These are phyloP conservation scores for Pascua sp. DNA, from an alignment of 1,284 basidiomycete genomes.

Conservation along the genomic window DNA sequence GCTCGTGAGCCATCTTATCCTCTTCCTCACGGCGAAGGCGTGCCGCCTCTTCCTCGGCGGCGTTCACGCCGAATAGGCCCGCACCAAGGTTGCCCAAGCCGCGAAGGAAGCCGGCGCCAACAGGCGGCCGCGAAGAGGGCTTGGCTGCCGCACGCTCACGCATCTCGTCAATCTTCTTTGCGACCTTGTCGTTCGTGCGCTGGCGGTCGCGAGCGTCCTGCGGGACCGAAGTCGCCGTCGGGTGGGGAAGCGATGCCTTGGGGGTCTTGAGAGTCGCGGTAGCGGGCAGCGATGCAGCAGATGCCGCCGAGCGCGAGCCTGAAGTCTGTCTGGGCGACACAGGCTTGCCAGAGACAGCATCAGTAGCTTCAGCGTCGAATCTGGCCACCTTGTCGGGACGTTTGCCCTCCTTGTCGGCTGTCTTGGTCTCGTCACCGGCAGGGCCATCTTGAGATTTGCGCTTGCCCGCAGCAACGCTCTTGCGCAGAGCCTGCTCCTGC, in stretches of 20 bases:
- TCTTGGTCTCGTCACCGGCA: constrained; percentile 18
- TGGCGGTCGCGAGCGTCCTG: not conserved
- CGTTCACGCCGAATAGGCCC: constrained; percentile 24
- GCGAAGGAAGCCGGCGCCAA: constrained; percentile 37
- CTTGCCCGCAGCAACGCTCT: constrained; percentile 35
- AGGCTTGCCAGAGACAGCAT: constrained; percentile 10
- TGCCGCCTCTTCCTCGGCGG: constrained; percentile 25
- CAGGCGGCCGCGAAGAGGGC: constrained; percentile 7
- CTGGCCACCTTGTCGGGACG: constrained; percentile 36
- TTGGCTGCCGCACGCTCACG: constrained; percentile 23
- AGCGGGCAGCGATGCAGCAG: constrained; percentile 8
- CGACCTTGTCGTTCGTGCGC: constrained; percentile 33
- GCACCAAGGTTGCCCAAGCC: constrained; percentile 21
- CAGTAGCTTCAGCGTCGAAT: constrained; percentile 17
- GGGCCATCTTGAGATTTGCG: constrained; percentile 31
- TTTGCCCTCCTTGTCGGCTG: constrained; percentile 12
- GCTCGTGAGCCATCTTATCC: constrained; percentile 25
- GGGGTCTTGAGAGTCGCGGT: constrained; percentile 6
- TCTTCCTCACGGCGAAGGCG: constrained; percentile 22
- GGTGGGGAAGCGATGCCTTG: not conserved
- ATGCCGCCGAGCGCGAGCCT: constrained; percentile 7
- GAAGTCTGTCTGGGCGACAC: constrained; percentile 15
- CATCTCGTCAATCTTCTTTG: constrained; percentile 39
- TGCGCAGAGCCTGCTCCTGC: constrained; percentile 20
- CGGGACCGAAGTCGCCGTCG: constrained; percentile 5